phyloP scores from a whole-genome alignment of 1,139 yeast species.

The Zygoascus hellenicus region DNA sequence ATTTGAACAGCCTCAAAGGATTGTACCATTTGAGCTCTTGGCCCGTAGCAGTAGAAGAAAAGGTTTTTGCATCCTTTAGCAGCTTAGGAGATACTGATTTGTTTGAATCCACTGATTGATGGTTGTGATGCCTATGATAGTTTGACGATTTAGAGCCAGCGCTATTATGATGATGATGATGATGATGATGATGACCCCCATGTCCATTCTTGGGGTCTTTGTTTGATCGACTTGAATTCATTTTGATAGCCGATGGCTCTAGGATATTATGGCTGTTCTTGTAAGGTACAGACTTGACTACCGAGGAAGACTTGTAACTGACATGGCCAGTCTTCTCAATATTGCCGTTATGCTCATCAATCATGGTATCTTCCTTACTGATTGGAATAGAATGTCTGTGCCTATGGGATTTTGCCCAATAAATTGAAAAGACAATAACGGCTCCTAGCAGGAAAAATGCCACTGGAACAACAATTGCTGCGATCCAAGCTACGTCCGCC shows the following conservation, averaged over 20 bases:
- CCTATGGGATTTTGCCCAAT: slow-evolving; percentile 5
- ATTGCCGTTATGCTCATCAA: not conserved
- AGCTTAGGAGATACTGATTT: not conserved
- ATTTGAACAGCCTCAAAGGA: slow-evolving; percentile 4
- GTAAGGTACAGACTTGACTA: slow-evolving; percentile 1
- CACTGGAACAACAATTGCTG: slow-evolving; percentile 28
- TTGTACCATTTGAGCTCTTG: slow-evolving; percentile 9
- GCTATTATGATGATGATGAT: no score
- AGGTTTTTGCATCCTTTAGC: not conserved
- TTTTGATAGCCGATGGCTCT: no score
- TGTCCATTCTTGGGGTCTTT: no score
- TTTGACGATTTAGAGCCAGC: no score
- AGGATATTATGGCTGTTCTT: not conserved
- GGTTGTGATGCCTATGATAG: no score
- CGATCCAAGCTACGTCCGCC: slow-evolving; percentile 20
- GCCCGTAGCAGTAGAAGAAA: not conserved
- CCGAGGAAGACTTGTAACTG: not conserved
- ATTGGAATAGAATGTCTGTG: slow-evolving; percentile 2
- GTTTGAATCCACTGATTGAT: no score
- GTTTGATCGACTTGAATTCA: no score
- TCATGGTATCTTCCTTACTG: not conserved
- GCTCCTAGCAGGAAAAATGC: slow-evolving; percentile 19
- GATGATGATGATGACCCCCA: no score
- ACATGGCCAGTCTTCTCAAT: not conserved
- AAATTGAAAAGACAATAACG: slow-evolving; percentile 11